Conservation (phyloP, 1,284 basidiomycete genomes). For the Trametes pubescens region DNA sequence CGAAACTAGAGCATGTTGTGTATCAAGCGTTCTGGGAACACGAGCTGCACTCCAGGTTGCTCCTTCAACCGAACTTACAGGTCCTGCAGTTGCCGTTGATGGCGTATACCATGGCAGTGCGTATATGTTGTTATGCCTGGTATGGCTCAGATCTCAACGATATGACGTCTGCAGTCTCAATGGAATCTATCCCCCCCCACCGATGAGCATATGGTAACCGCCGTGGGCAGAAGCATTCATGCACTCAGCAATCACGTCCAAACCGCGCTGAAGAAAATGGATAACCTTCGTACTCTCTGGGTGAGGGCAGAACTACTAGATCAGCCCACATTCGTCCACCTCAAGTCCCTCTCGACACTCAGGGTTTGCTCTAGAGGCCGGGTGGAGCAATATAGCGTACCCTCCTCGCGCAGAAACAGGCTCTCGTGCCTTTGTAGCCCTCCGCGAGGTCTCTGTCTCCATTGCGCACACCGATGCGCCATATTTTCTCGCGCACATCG, state of each 20-base stretch:
- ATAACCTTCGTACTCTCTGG: not conserved
- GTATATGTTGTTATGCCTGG: not conserved
- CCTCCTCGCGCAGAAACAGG: not conserved
- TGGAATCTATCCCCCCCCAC: not conserved
- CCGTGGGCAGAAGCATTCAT: not conserved
- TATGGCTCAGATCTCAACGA: not conserved
- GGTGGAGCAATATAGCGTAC: not conserved
- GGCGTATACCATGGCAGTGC: not conserved
- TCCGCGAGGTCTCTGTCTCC: slow-evolving; percentile 4
- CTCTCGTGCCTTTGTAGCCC: not conserved
- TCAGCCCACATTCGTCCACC: not conserved
- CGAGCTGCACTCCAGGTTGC: not conserved
- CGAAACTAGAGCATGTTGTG: slow-evolving; percentile 1
- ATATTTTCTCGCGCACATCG: slow-evolving; percentile 3
- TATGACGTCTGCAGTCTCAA: not conserved
- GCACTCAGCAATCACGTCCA: not conserved
- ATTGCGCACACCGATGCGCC: not conserved
- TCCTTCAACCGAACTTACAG: not conserved
- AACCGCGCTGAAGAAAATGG: not conserved
- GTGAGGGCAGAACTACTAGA: not conserved
- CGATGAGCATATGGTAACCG: not conserved
- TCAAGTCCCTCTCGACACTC: not conserved
- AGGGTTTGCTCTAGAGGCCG: not conserved
- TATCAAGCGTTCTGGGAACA: not conserved
- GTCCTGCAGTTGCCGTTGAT: not conserved